Evolutionary conservation across 139 green algal species (phyloP).

Genomic region (Marvania coccoides): DNA sequence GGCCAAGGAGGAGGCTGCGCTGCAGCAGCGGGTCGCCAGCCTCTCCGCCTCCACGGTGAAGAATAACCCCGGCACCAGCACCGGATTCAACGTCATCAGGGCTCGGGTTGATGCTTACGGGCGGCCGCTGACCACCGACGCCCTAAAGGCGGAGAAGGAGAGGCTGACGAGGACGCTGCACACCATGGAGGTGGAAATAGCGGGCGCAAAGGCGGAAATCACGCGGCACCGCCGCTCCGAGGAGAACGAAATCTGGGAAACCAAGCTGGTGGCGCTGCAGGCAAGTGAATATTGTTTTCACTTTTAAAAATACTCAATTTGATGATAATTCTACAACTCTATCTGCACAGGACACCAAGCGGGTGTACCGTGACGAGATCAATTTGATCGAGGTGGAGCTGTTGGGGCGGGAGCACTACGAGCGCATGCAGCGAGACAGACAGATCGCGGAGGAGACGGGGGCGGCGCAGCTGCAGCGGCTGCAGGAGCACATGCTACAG

Average conservation of each 20-base stretch:
- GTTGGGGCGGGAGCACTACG: conserved; percentile 23
- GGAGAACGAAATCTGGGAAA: conserved; percentile 42
- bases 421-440: conserved; percentile 16
- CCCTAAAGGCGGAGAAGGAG: conserved; percentile 24
- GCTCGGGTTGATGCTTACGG: conserved; percentile 8
- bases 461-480: conserved; percentile 12
- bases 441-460: conserved; percentile 28
- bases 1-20: conserved; percentile 10
- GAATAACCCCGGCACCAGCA: conserved; percentile 9
- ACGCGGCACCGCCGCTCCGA: background rate
- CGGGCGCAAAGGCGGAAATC: conserved; percentile 20
- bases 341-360: conserved; percentile 42
- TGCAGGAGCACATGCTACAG: conserved; percentile 42
- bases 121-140: conserved; percentile 9
- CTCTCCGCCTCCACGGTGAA: background rate
- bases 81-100: conserved; percentile 42
- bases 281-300: background rate
- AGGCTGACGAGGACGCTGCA: conserved; percentile 19
- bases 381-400: conserved; percentile 43
- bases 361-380: conserved; percentile 41
- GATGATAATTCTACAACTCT: too few species aligned
- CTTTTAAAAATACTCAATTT: background rate
- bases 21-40: conserved; percentile 5
- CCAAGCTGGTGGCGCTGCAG: conserved; percentile 43
- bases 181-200: conserved; percentile 21